phyloP scores from a whole-genome alignment of 768 basidiomycete genomes.

The Tremella fuciformis region DNA sequence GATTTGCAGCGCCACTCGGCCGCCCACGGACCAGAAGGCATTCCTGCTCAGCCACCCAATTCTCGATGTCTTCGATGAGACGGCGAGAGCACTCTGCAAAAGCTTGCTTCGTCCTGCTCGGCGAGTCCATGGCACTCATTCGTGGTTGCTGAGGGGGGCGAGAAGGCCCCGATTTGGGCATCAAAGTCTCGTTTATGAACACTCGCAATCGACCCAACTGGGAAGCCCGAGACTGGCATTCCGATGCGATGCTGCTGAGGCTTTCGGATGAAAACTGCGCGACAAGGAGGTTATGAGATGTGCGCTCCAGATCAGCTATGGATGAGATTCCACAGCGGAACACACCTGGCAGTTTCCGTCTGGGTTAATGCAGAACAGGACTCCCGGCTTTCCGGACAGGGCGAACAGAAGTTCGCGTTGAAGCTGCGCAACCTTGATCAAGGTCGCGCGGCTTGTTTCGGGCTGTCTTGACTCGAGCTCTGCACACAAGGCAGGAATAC shows the following conservation, averaged over 20 bases:
- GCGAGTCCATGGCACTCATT: background rate
- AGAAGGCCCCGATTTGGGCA: background rate
- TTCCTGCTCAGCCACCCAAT: slow-evolving; percentile 33
- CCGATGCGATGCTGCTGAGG: slow-evolving; percentile 14
- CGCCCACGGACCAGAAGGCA: slow-evolving; percentile 16
- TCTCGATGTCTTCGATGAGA: slow-evolving; percentile 5
- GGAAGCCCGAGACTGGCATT: slow-evolving; percentile 6
- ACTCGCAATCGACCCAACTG: slow-evolving; percentile 17
- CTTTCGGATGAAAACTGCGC: slow-evolving; percentile 18
- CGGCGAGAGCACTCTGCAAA: slow-evolving; percentile 36
- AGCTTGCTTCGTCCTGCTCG: slow-evolving; percentile 27
- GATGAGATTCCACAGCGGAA: background rate
- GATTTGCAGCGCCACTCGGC: background rate
- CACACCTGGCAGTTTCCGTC: slow-evolving; percentile 17
- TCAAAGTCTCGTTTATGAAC: slow-evolving; percentile 8
- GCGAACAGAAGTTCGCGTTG: slow-evolving; percentile 40
- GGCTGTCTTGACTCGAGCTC: too few species aligned
- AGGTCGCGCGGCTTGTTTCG: slow-evolving; percentile 6
- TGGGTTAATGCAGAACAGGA: slow-evolving; percentile 18
- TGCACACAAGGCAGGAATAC: too few species aligned
- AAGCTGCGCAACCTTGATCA: slow-evolving; percentile 27
- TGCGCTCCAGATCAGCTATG: slow-evolving; percentile 12
- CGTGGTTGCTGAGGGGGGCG: background rate
- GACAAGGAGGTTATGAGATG: slow-evolving; percentile 22
- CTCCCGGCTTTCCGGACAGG: slow-evolving; percentile 30